Evolutionary conservation across 352 stramenopile genomes (phyloP).

Genomic region (Phytophthora lateralis): DNA sequence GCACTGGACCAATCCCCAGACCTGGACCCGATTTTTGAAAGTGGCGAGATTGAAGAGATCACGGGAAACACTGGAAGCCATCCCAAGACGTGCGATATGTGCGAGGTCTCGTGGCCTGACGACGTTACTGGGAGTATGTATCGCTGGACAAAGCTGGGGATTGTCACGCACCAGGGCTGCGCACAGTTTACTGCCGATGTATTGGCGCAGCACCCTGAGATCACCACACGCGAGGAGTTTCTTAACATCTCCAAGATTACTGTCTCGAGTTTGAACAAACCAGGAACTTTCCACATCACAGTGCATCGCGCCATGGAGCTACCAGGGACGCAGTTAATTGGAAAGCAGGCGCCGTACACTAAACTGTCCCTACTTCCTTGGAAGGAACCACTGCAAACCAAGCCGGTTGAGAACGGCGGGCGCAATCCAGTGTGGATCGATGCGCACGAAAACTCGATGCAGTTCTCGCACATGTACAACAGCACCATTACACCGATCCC

Average conservation of each 20-base stretch:
- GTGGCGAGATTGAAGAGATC: conserved; percentile 59
- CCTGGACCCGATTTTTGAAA: conserved; percentile 77
- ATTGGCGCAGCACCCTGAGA: conserved; percentile 59
- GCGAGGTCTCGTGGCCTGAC: conserved; percentile 84
- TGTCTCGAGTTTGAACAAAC: conserved; percentile 58
- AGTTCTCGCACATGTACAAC: conserved; percentile 91
- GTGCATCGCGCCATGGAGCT: conserved; percentile 79
- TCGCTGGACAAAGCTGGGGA: conserved; percentile 47
- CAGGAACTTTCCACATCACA: conserved; percentile 77
- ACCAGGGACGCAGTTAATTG: conserved; percentile 64
- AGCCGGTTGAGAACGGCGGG: conserved; percentile 72
- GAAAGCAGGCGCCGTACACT: conserved; percentile 71
- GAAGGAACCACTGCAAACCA: conserved; percentile 87
- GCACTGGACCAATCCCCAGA: conserved; percentile 64
- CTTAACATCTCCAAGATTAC: conserved; percentile 50
- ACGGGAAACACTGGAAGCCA: conserved; percentile 14
- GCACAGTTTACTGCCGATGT: conserved; percentile 79
- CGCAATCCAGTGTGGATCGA: conserved; percentile 76
- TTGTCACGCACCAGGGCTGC: conserved; percentile 77
- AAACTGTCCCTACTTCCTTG: conserved; percentile 81
- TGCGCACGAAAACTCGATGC: conserved; percentile 80
- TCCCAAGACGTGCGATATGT: conserved; percentile 71
- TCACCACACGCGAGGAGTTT: conserved; percentile 60
- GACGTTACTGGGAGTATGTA: conserved; percentile 63
- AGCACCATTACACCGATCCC: conserved; percentile 87